Base-by-base conservation (phyloP, 164 flowering plant species). In the Umbellularia californica region DNA sequence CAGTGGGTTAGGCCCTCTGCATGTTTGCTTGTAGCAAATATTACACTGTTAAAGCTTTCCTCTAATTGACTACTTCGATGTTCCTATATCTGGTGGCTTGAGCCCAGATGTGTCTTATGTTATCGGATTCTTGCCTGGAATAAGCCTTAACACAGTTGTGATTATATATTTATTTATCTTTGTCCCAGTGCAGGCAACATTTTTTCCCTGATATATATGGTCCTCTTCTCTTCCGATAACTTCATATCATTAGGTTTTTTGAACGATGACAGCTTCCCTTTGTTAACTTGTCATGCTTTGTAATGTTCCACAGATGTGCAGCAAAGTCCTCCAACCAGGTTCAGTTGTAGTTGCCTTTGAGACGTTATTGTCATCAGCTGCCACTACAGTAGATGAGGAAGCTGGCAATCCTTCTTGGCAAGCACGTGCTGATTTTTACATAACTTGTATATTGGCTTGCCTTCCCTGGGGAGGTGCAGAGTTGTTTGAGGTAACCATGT, bases 391-490 rank as follows among this genome's bases (percentile, higher is more conserved):
- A 70, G 99, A 96, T 84, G 98, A 96, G 75, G 99, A 94, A 78
- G 90, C 83, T 79, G 99, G 98, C 77, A 96, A 90, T 83, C 98
- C 98, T n/a, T 83, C 90, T 52, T 94, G 99, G 98, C 99, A 94
- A 86, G 87, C 99, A 66, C 81, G 91, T 68, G 98, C 94, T 71
- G 98, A 96, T 85, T 94, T 96, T 74, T 96, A 94, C 65, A 83
- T 96, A 17, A 83, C 84, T 63, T 94, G 99, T 82, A 89, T 96
- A 65, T 81, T 96, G 63, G 89, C 98, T 9, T 90, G 97, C 77
- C 97, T 96, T 50, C 99, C 98, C 11, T 96, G 97, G 98, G 99
- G 98, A 67, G 99, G 94, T 22, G 90, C 90, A 27, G 98, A 94
- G 80, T 88, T 96, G 52, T 58, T 78, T 78, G 99, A 95, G 97